A percentile compares a stretch with the other conserved stretches of the same genome.
Evolutionary conservation across 352 stramenopile genomes (phyloP).

Genomic region (Achlya hypogyna): DNA sequence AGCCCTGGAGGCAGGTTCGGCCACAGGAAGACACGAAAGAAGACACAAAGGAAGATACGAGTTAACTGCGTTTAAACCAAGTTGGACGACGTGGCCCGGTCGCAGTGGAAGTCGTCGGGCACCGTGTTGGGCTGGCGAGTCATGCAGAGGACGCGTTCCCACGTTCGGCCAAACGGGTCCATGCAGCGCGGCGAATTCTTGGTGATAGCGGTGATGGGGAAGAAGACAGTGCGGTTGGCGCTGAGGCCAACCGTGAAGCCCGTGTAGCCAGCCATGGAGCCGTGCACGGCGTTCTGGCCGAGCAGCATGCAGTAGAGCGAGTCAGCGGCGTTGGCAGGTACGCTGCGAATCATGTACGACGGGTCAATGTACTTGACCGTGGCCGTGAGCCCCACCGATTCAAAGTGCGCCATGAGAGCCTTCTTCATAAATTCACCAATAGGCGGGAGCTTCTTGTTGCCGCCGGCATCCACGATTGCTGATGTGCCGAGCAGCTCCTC

Average conservation of each 20-base stretch:
- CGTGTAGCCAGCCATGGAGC: constrained; percentile 97
- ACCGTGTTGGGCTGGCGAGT: constrained; percentile 93
- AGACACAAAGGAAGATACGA: no score
- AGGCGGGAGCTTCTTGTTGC: constrained; percentile 93
- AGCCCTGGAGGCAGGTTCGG: no score
- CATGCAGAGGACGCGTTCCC: constrained; percentile 92
- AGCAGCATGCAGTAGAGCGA: constrained; percentile 96
- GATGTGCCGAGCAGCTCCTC: constrained; percentile 92
- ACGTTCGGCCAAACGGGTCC: constrained; percentile 81
- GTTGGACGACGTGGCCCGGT: constrained; percentile 57
- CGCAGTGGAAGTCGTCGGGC: constrained; percentile 28
- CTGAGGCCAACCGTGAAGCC: constrained; percentile 96
- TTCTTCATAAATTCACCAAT: constrained; percentile 97
- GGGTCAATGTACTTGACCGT: constrained; percentile 98
- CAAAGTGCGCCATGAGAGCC: constrained; percentile 91
- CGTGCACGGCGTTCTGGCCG: constrained; percentile 97
- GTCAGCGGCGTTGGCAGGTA: constrained; percentile 91
- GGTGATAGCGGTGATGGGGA: constrained; percentile 79
- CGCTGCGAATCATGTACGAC: constrained; percentile 94
- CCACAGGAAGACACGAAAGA: no score
- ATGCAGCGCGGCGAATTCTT: constrained; percentile 85
- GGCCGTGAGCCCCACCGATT: constrained; percentile 70
- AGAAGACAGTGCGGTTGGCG: constrained; percentile 94
- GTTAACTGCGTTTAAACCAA: no score
- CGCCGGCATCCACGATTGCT: constrained; percentile 85